Base-by-base conservation (phyloP, 2,329 filamentous ascomycete genomes). In the Cladosporium sp. region DNA sequence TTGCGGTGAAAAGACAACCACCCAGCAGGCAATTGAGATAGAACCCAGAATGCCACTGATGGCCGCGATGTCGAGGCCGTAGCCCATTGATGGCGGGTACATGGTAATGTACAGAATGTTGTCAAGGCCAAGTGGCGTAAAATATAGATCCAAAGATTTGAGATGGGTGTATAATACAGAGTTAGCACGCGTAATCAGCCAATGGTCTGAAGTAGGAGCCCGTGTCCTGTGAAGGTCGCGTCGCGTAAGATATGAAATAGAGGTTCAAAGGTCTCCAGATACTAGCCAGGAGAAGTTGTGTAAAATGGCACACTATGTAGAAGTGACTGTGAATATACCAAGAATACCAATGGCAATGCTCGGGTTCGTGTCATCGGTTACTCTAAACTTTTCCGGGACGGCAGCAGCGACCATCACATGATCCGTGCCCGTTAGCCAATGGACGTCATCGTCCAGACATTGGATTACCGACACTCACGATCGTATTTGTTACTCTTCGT, bases 1-100 rank as follows among this genome's bases (percentile, higher is more conserved):
- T 73, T 99, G 95, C 2, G 95, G 95, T 0, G 92, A 95, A 81
- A 97, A 99, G 65, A 99, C 95, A 39, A 98, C 92, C 65, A 98
- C 91, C 95, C 95, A 97, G 77, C 93, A 97, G 59, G 93, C 93
- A 76, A 99, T 97, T 54, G 92, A 97, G 71, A 99, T 93, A 10
- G 93, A 97, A 39, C 93, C 94, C 79, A 90, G 93, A 72, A 97
- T 97, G 63, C 94, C 94, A 72, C 92, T 96, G 73, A 97, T 88
- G 67, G 93, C 93, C 76, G 95, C 91, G 67, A 97, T 89, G 77
- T 97, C 91, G 71, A 97, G 83, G 78, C 66, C 59, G 68, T 85
- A 76, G 67, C 80, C 80, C 72, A 83, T 81, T 10, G 83, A 78
- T 53, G 84, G 83, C 43, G 84, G 84, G 73, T 85, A 84, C 81